Percentiles rank a stretch among this genome's conserved stretches.
Evolutionary conservation across 192 early-diverging fungal genomes (phyloP).

Genomic region (Coemansia sp.): DNA sequence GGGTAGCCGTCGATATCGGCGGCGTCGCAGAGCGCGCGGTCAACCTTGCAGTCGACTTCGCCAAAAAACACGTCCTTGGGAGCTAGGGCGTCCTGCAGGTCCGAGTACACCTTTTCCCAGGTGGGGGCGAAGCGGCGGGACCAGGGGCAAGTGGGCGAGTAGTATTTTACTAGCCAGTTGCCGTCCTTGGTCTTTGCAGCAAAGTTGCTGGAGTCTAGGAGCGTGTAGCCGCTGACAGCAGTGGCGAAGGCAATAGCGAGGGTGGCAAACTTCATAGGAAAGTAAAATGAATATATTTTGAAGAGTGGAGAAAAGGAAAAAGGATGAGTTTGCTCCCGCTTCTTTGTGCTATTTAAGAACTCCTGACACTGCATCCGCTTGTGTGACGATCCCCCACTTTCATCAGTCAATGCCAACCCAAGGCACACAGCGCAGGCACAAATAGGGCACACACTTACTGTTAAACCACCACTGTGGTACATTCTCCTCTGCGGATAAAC

Average conservation of each 20-base stretch:
- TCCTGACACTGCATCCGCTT: neutral
- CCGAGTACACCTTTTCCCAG: slow-evolving; percentile 48
- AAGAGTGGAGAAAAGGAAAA: neutral
- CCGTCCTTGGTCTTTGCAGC: slow-evolving; percentile 34
- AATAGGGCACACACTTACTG: neutral
- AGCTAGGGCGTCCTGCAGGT: slow-evolving; percentile 28
- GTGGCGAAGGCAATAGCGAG: slow-evolving; percentile 25
- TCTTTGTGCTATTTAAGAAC: neutral
- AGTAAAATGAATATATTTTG: neutral
- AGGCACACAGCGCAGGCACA: neutral
- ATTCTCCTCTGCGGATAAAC: neutral
- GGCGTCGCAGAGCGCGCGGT: slow-evolving; percentile 37
- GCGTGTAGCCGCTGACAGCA: slow-evolving; percentile 38
- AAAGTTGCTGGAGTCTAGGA: slow-evolving; percentile 46
- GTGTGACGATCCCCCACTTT: neutral
- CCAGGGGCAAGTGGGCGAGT: slow-evolving; percentile 51
- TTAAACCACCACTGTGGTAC: neutral
- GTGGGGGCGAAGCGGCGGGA: slow-evolving; percentile 52
- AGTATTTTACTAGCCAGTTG: slow-evolving; percentile 54
- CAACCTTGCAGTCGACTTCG: slow-evolving; percentile 51
- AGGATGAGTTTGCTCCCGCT: neutral
- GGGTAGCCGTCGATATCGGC: slow-evolving; percentile 51
- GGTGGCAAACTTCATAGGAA: slow-evolving; percentile 30
- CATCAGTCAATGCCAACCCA: neutral
- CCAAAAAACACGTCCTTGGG: slow-evolving; percentile 39